phyloP scores from a whole-genome alignment of 306 rosid genomes.

The Acacia melanoxylon region DNA sequence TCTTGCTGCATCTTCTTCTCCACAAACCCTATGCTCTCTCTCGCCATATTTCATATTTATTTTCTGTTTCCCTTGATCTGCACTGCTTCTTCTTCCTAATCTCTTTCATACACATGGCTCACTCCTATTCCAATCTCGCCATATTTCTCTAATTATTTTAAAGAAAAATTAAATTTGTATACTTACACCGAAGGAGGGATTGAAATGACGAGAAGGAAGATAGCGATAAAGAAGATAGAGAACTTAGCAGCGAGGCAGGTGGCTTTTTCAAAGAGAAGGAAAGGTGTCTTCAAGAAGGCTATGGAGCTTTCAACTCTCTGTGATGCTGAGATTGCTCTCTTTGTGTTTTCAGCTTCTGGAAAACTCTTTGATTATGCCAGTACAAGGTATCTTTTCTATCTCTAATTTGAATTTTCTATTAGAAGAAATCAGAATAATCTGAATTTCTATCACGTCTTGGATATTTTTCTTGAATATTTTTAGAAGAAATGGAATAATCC shows the following conservation, averaged over 20 bases:
- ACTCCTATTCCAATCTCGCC: too few relatives aligned
- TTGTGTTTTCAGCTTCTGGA: conserved; percentile 36
- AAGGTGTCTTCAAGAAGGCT: not conserved
- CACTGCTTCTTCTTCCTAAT: not conserved
- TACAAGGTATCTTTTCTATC: conserved; percentile 31
- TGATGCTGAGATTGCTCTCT: not conserved
- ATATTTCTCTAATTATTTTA: not conserved
- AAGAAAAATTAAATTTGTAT: not conserved
- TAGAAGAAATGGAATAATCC: too few relatives aligned
- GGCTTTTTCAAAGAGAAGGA: not conserved
- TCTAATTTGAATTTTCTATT: not conserved
- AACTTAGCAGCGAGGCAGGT: conserved; percentile 35
- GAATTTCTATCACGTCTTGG: not conserved
- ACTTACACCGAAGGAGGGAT: not conserved
- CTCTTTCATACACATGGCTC: not conserved
- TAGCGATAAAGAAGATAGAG: not conserved
- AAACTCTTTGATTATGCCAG: conserved; percentile 37
- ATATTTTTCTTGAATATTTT: too few relatives aligned
- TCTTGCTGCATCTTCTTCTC: not conserved
- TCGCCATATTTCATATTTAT: not conserved
- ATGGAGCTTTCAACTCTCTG: not conserved
- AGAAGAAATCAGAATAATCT: not conserved
- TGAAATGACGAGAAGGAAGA: not conserved
- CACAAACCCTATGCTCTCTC: not conserved
- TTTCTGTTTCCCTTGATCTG: not conserved